Evolutionary conservation across 257 asterid species (phyloP).

Genomic region (Gentiana dahurica): DNA sequence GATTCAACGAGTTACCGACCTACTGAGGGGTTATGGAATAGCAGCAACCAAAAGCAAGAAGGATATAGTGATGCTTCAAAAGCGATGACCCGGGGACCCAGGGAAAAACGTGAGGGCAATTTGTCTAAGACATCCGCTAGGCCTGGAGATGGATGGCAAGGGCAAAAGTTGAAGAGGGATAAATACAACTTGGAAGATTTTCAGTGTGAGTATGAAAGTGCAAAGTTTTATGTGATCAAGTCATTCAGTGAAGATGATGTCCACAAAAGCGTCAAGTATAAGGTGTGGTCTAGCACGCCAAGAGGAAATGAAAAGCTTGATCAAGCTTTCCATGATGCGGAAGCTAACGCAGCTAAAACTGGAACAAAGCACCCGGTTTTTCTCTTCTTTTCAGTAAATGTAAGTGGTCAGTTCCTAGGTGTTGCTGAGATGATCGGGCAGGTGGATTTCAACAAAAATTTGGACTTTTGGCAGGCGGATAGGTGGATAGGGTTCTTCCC

Average conservation of each 20-base stretch:
- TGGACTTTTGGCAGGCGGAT: slow-evolving; percentile 82
- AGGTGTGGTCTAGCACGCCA: slow-evolving; percentile 75
- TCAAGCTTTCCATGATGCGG: slow-evolving; percentile 41
- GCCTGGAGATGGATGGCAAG: slow-evolving; percentile 32
- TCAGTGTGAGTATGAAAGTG: slow-evolving; percentile 41
- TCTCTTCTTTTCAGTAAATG: slow-evolving; percentile 65
- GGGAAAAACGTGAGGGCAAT: slow-evolving; percentile 31
- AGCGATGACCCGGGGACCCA: slow-evolving; percentile 81
- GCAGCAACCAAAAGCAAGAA: slow-evolving; percentile 32
- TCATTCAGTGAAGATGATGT: slow-evolving; percentile 50
- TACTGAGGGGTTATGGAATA: slow-evolving; percentile 36
- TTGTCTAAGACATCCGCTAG: slow-evolving; percentile 11
- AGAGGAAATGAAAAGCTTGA: slow-evolving; percentile 72
- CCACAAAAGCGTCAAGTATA: slow-evolving; percentile 67
- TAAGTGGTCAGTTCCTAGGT: slow-evolving; percentile 75
- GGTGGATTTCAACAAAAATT: slow-evolving; percentile 62
- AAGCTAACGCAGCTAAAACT: slow-evolving; percentile 17
- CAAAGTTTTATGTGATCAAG: slow-evolving; percentile 70
- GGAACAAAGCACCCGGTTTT: slow-evolving; percentile 40
- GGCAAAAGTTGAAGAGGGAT: slow-evolving; percentile 28
- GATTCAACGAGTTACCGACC: slow-evolving; percentile 31
- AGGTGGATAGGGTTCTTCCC: slow-evolving; percentile 82
- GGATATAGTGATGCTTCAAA: slow-evolving; percentile 35
- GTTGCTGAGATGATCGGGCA: slow-evolving; percentile 69
- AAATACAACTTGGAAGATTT: slow-evolving; percentile 48